Conservation (phyloP, 306 rosid genomes). For the Rosa multiflora region DNA sequence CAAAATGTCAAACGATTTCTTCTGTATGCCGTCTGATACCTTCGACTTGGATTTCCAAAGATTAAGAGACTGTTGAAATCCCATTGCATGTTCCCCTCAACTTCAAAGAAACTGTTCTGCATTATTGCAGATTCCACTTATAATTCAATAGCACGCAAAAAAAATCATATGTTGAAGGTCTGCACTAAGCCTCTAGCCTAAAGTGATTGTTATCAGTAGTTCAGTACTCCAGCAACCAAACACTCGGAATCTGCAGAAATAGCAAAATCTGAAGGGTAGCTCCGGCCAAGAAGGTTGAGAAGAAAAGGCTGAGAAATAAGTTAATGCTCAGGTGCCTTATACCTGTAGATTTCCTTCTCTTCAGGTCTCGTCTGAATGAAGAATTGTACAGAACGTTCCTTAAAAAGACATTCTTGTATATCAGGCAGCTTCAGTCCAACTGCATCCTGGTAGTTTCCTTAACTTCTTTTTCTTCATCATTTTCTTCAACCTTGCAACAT, state of each 20-base stretch:
- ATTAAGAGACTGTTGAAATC: neutral
- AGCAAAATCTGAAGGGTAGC: neutral
- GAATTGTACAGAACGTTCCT: constrained; percentile 1
- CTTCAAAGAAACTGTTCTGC: neutral
- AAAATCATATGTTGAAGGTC: neutral
- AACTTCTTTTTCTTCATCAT: constrained; percentile 54
- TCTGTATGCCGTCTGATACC: neutral
- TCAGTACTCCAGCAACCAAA: neutral
- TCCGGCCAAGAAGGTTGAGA: neutral
- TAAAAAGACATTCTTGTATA: neutral
- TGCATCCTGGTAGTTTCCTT: constrained; percentile 69
- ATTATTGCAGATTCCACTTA: neutral
- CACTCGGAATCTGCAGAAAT: neutral
- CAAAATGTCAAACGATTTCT: neutral
- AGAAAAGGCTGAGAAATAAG: neutral
- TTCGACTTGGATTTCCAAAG: neutral
- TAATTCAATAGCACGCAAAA: neutral
- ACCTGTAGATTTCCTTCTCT: neutral
- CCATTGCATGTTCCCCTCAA: neutral
- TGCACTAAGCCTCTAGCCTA: neutral
- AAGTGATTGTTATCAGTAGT: neutral
- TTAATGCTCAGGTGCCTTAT: neutral
- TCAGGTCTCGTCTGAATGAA: neutral
- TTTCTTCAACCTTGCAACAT: constrained; percentile 67
- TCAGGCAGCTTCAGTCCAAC: constrained; percentile 69